Evolutionary conservation across 768 basidiomycete species (phyloP).

Genomic region (Amylocystis lapponica): DNA sequence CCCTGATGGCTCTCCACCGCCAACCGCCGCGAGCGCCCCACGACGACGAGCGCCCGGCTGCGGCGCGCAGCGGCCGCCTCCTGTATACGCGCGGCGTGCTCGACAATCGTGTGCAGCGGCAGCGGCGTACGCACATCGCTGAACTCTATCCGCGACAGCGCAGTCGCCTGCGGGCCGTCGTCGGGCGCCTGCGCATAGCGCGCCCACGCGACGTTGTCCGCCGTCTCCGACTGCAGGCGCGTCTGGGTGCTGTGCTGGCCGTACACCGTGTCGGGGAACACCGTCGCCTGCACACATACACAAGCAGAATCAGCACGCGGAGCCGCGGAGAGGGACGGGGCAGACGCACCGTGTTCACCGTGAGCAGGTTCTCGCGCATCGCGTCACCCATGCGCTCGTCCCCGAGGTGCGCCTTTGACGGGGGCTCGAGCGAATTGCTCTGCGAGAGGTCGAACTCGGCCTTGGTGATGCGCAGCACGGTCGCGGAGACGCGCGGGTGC

Average conservation of each 20-base stretch:
- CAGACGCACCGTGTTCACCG: slow-evolving; percentile 40
- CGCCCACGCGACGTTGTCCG: slow-evolving; percentile 74
- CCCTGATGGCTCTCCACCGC: slow-evolving; percentile 63
- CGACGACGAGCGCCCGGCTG: slow-evolving; percentile 52
- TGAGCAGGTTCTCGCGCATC: slow-evolving; percentile 23
- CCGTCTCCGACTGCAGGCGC: slow-evolving; percentile 73
- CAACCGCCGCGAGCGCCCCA: slow-evolving; percentile 71
- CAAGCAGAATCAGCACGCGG: not conserved
- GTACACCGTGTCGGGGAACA: slow-evolving; percentile 67
- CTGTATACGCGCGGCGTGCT: slow-evolving; percentile 31
- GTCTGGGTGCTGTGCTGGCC: slow-evolving; percentile 52
- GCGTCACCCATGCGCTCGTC: slow-evolving; percentile 14
- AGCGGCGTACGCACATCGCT: slow-evolving; percentile 44
- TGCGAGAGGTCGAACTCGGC: slow-evolving; percentile 24
- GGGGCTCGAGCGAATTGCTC: slow-evolving; percentile 17
- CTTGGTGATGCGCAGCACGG: slow-evolving; percentile 63
- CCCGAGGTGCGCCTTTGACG: slow-evolving; percentile 23
- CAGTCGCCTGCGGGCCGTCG: slow-evolving; percentile 18
- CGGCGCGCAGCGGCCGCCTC: slow-evolving; percentile 12
- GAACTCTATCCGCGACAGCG: slow-evolving; percentile 61
- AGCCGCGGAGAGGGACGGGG: not conserved
- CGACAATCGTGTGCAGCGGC: slow-evolving; percentile 53
- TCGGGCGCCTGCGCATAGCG: slow-evolving; percentile 38
- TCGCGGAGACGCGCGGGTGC: slow-evolving; percentile 63
- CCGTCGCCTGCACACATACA: slow-evolving; percentile 21